Percentiles rank a stretch among this genome's conserved stretches.
Evolutionary conservation across 306 rosid genomes (phyloP).

Genomic region (Echinosophora koreensis): DNA sequence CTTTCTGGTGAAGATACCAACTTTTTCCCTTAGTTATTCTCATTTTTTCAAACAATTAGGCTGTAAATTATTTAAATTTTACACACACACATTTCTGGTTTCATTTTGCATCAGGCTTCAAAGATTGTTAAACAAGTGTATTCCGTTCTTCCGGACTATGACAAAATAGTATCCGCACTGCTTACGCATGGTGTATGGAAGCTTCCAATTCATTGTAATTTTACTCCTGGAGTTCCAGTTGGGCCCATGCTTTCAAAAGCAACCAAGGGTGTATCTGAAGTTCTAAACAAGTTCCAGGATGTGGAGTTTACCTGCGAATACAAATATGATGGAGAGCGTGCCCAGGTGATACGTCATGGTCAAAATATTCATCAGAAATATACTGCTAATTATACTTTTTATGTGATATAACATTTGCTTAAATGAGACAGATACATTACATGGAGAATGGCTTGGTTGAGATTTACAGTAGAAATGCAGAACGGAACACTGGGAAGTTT

Average conservation of each 20-base stretch:
- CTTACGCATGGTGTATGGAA: too few relatives aligned
- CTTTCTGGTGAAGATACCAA: slow-evolving; percentile 33
- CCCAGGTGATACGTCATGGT: slow-evolving; percentile 72
- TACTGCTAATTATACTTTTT: slow-evolving; percentile 20
- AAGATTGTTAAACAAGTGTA: too few relatives aligned
- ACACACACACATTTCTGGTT: too few relatives aligned
- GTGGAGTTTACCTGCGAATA: slow-evolving; percentile 91
- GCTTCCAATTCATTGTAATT: slow-evolving; percentile 79
- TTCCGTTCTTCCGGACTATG: too few relatives aligned
- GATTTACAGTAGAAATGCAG: slow-evolving; percentile 94
- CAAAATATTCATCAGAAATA: slow-evolving; percentile 25
- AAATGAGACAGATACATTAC: slow-evolving; percentile 77
- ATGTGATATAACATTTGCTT: slow-evolving; percentile 43
- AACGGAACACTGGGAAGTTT: slow-evolving; percentile 86
- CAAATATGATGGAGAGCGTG: slow-evolving; percentile 97
- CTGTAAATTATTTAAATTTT: too few relatives aligned
- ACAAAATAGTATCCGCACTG: too few relatives aligned
- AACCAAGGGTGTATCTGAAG: slow-evolving; percentile 79
- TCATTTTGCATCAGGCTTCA: too few relatives aligned
- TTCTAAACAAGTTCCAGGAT: slow-evolving; percentile 80
- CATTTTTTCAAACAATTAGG: slow-evolving; percentile 7
- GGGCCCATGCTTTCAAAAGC: slow-evolving; percentile 97
- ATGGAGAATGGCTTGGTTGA: slow-evolving; percentile 88
- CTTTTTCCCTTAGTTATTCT: slow-evolving; percentile 26
- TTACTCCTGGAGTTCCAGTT: slow-evolving; percentile 86